Conservation (phyloP, 129 eudicot genomes). For the Mikania micrantha region DNA sequence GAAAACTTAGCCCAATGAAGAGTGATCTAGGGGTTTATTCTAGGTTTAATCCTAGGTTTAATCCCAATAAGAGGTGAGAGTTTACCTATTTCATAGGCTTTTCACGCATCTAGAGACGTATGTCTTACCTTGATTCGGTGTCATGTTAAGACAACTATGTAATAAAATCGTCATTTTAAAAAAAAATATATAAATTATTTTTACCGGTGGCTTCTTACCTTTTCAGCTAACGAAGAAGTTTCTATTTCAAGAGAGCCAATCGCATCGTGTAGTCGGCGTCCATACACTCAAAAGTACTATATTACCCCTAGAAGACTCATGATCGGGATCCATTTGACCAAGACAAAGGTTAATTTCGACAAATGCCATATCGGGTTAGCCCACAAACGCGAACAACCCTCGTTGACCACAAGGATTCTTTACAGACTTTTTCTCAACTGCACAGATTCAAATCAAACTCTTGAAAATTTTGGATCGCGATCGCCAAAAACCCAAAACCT, state of each 20-base stretch:
- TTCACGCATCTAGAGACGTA: too few species aligned
- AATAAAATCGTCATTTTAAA: too few species aligned
- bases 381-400: slow-evolving; percentile 1
- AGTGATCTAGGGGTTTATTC: too few species aligned
- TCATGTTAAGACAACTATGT: too few species aligned
- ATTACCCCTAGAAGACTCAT: background rate
- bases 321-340: background rate
- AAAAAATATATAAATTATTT: background rate
- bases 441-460: slow-evolving; percentile 12
- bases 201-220: too few species aligned
- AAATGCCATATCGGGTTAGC: background rate
- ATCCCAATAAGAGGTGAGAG: too few species aligned
- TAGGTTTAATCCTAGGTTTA: too few species aligned
- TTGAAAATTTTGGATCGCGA: slow-evolving; percentile 14
- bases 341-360: slow-evolving; percentile 6
- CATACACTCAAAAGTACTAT: slow-evolving; percentile 1
- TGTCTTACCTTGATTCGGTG: too few species aligned
- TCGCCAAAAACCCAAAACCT: slow-evolving; percentile 17
- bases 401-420: slow-evolving; percentile 12
- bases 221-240: slow-evolving; percentile 22
- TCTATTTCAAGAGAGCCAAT: slow-evolving; percentile 9
- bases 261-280: background rate
- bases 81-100: too few species aligned
- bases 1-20: too few species aligned
- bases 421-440: background rate